Conservation (phyloP, 306 rosid species). For the Sicyos baderoa region DNA sequence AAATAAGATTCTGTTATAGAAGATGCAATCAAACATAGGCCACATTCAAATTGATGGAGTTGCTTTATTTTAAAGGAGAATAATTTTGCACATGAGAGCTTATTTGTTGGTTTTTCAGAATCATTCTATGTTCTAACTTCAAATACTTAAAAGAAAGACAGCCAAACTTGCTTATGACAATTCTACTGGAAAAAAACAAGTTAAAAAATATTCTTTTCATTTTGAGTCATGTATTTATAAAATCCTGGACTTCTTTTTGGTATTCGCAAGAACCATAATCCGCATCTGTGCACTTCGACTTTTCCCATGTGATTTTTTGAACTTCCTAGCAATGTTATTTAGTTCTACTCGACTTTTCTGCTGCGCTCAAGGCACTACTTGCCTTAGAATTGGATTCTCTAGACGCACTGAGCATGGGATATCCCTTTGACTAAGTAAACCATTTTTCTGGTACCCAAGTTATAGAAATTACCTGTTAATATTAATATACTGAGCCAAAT, state of each 20-base stretch:
- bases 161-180: too few relatives aligned
- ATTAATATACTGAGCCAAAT: conserved; percentile 69
- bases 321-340: neutral
- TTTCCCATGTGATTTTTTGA: too few relatives aligned
- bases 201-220: too few relatives aligned
- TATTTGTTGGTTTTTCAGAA: too few relatives aligned
- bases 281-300: too few relatives aligned
- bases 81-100: neutral
- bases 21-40: neutral
- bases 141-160: too few relatives aligned
- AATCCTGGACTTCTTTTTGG: too few relatives aligned
- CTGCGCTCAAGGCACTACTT: neutral
- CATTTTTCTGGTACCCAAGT: conserved; percentile 12
- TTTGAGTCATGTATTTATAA: too few relatives aligned
- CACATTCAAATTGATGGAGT: too few relatives aligned
- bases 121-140: too few relatives aligned
- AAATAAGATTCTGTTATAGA: neutral
- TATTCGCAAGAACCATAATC: too few relatives aligned
- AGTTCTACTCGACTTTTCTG: neutral
- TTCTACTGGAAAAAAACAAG: too few relatives aligned
- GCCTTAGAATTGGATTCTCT: neutral
- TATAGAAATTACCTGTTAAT: conserved; percentile 76
- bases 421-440: neutral
- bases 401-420: neutral
- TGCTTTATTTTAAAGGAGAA: neutral